phyloP scores from a whole-genome alignment of 805 yeast species.

The Starmera quercuum region DNA sequence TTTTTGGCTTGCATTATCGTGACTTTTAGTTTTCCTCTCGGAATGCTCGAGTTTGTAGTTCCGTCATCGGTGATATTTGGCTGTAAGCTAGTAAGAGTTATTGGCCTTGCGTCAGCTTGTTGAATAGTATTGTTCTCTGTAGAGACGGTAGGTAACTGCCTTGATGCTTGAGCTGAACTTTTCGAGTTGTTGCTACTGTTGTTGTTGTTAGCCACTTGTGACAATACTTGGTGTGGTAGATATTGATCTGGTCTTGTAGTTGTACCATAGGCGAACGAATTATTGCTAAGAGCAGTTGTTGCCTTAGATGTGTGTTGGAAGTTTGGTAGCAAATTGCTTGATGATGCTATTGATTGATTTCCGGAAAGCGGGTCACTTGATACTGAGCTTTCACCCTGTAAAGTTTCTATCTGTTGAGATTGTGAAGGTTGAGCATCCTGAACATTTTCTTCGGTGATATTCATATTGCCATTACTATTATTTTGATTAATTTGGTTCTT shows the following conservation, averaged over 20 bases:
- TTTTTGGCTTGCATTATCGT: constrained; percentile 74
- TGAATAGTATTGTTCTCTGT: constrained; percentile 4
- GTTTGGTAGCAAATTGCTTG: constrained; percentile 21
- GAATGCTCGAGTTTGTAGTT: constrained; percentile 31
- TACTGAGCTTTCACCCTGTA: too few species aligned
- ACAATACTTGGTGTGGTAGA: constrained; percentile 26
- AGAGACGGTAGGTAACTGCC: constrained; percentile 4
- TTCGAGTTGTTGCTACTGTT: constrained; percentile 13
- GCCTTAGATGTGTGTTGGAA: constrained; percentile 48
- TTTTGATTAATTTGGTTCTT: constrained; percentile 2
- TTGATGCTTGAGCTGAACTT: constrained; percentile 8
- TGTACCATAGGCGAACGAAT: constrained; percentile 63
- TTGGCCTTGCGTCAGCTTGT: constrained; percentile 3
- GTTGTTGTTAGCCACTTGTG: constrained; percentile 22
- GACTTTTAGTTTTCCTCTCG: constrained; percentile 79
- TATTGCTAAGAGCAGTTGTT: constrained; percentile 60
- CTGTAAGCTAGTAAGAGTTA: constrained; percentile 2
- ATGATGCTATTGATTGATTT: not conserved
- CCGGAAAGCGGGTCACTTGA: not conserved
- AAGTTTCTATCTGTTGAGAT: too few species aligned
- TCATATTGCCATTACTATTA: not conserved
- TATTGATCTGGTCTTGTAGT: constrained; percentile 35
- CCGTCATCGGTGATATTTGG: not conserved
- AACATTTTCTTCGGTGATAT: constrained; percentile 1
- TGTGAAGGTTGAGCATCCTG: too few species aligned